These are phyloP conservation scores for Ambispora gerdemannii DNA, from an alignment of 192 early-diverging fungal species.

Conservation along the genomic window DNA sequence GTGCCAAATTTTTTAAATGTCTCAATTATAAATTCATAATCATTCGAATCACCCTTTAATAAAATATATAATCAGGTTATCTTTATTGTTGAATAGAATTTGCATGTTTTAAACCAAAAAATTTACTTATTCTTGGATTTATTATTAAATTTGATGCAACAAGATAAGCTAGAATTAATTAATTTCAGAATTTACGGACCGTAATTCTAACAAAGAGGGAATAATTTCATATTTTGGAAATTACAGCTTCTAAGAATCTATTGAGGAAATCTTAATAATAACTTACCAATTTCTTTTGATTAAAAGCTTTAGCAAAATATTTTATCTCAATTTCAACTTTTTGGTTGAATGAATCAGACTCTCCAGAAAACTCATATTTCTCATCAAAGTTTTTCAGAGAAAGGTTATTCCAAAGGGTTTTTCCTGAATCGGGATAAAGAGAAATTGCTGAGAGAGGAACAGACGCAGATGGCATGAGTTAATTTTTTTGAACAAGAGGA, in stretches of 20 bases:
- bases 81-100: too few species aligned
- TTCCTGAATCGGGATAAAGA: background rate
- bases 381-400: background rate
- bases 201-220: background rate
- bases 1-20: background rate
- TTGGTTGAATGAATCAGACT: background rate
- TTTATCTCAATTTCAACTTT: background rate
- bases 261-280: too few species aligned
- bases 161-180: background rate
- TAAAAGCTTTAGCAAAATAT: background rate
- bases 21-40: background rate
- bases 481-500: too few species aligned
- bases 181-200: background rate
- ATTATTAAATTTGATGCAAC: background rate
- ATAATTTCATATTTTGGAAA: background rate
- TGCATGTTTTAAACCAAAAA: too few species aligned
- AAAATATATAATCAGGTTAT: background rate
- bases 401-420: background rate
- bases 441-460: constrained; percentile 27
- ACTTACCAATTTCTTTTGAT: background rate
- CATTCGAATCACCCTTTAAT: background rate
- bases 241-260: background rate
- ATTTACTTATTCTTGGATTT: too few species aligned
- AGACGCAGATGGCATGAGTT: too few species aligned
- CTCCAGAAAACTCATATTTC: background rate